phyloP scores from a whole-genome alignment of 2,329 filamentous ascomycete genomes.

The Talaromyces sp. region DNA sequence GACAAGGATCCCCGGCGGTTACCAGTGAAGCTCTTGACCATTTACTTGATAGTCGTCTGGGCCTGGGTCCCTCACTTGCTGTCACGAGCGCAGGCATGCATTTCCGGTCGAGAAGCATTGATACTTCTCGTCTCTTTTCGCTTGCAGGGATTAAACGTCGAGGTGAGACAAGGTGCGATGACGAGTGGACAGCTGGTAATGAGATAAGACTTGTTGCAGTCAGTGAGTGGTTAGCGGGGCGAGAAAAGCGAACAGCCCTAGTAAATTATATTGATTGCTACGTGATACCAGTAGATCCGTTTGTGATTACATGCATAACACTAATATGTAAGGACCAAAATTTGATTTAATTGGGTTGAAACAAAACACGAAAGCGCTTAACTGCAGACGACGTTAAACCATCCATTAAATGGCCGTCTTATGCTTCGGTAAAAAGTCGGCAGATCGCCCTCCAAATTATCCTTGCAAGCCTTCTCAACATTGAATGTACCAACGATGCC shows the following conservation, averaged over 20 bases:
- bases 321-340: neutral
- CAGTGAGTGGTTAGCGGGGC: neutral
- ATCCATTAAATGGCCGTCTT: neutral
- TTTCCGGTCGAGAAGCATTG: neutral
- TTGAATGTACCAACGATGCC: neutral
- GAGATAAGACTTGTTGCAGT: neutral
- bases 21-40: conserved; percentile 5
- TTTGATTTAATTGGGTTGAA: neutral
- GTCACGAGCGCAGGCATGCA: neutral
- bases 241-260: neutral
- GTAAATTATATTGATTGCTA: neutral
- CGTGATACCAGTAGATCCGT: conserved; percentile 1
- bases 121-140: neutral
- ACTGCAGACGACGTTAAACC: neutral
- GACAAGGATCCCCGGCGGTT: conserved; percentile 13
- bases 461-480: neutral
- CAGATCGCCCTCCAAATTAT: neutral
- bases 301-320: neutral
- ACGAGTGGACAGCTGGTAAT: neutral
- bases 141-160: neutral
- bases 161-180: neutral
- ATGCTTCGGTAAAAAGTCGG: neutral
- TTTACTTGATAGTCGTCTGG: neutral
- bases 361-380: neutral
- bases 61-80: neutral